phyloP scores from a whole-genome alignment of 1,284 basidiomycete species.

The Malassezia globosa region DNA sequence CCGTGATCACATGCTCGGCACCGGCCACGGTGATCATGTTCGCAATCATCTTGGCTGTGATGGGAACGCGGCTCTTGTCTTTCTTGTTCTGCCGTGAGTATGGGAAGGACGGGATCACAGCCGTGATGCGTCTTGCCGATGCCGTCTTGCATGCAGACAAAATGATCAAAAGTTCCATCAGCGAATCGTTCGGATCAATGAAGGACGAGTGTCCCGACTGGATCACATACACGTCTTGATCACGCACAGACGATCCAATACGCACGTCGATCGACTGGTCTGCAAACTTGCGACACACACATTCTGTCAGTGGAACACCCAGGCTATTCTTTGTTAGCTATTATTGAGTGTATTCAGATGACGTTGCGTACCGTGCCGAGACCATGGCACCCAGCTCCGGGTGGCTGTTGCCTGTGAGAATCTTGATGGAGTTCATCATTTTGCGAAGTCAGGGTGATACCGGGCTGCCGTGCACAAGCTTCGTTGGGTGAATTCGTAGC shows the following conservation, averaged over 20 bases:
- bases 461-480: too few relatives aligned
- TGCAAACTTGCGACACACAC: slow-evolving; percentile 86
- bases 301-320: slow-evolving; percentile 76
- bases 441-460: too few relatives aligned
- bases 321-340: slow-evolving; percentile 55
- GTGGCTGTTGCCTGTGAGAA: slow-evolving; percentile 92
- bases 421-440: slow-evolving; percentile 59
- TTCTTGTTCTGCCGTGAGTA: slow-evolving; percentile 97
- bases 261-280: slow-evolving; percentile 62
- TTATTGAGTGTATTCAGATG: background rate
- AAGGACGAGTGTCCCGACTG: slow-evolving; percentile 42
- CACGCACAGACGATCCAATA: slow-evolving; percentile 74
- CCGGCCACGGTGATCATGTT: slow-evolving; percentile 95
- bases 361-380: slow-evolving; percentile 70
- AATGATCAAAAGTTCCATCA: slow-evolving; percentile 65
- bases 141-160: slow-evolving; percentile 93
- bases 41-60: slow-evolving; percentile 94
- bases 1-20: slow-evolving; percentile 96
- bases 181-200: slow-evolving; percentile 42
- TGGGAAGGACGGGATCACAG: slow-evolving; percentile 94
- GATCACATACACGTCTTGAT: slow-evolving; percentile 55
- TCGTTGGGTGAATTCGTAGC: too few relatives aligned
- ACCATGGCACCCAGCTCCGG: slow-evolving; percentile 88
- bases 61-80: slow-evolving; percentile 88
- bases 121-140: slow-evolving; percentile 88